phyloP scores from a whole-genome alignment of 148 eudicot species.

The Rhododendron molle region DNA sequence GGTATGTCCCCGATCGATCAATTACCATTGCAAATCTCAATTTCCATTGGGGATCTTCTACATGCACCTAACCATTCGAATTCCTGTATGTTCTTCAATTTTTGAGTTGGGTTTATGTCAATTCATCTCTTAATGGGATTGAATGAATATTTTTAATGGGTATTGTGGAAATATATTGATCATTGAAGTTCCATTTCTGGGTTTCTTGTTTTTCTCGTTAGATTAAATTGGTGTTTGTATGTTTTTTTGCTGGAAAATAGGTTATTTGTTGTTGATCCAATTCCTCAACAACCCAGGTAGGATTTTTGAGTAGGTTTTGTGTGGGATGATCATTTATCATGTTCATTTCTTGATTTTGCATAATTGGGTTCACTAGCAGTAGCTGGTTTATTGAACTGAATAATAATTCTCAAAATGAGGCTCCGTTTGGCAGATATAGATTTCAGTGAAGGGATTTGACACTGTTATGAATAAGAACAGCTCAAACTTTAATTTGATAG shows the following conservation, averaged over 20 bases:
- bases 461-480: neutral
- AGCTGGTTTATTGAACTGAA: slow-evolving; percentile 13
- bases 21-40: neutral
- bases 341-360: slow-evolving; percentile 4
- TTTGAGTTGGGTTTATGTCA: neutral
- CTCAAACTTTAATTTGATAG: neutral
- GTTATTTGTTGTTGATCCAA: slow-evolving; percentile 3
- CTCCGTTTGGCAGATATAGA: neutral
- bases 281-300: slow-evolving; percentile 3
- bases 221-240: neutral
- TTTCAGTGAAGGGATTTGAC: neutral
- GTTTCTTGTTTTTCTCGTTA: neutral
- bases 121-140: neutral
- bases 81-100: neutral
- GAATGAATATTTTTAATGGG: neutral
- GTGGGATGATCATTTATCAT: neutral
- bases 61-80: neutral
- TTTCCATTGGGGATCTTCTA: slow-evolving; percentile 10
- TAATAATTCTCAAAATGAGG: neutral
- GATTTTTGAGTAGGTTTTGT: neutral
- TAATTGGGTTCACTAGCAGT: neutral
- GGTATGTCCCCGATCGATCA: slow-evolving; percentile 22
- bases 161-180: neutral
- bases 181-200: neutral
- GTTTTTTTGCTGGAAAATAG: neutral